phyloP scores from a whole-genome alignment of 140 eudicot genomes.

The Ambrosia hybrid region DNA sequence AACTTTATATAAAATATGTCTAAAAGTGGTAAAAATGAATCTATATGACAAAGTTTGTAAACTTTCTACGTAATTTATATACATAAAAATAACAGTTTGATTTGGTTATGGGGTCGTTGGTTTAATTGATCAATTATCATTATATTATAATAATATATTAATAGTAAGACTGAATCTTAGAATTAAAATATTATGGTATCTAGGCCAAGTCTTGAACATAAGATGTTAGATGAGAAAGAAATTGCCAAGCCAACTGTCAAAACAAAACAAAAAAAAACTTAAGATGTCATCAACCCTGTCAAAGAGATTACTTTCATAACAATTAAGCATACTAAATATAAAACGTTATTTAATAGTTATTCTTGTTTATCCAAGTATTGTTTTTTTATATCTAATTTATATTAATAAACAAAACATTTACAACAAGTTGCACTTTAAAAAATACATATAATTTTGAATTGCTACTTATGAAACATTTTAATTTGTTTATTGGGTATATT shows the following conservation, averaged over 20 bases:
- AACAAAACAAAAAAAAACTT: constrained; percentile 1
- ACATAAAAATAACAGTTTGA: too few species aligned
- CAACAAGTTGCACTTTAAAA: not conserved
- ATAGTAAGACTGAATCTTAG: not conserved
- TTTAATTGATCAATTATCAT: too few species aligned
- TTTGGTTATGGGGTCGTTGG: too few species aligned
- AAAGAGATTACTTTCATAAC: constrained; percentile 17
- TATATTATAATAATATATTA: too few species aligned
- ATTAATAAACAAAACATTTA: not conserved
- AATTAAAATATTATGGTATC: not conserved
- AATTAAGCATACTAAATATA: constrained; percentile 9
- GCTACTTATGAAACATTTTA: not conserved
- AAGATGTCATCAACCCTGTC: constrained; percentile 16
- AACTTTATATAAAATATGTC: too few species aligned
- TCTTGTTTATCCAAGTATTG: not conserved
- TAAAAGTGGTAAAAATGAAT: too few species aligned
- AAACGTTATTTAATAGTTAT: not conserved
- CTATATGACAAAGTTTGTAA: too few species aligned
- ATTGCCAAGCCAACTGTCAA: constrained; percentile 21
- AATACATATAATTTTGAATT: not conserved
- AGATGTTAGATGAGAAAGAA: constrained; percentile 10
- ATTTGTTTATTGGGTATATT: too few species aligned
- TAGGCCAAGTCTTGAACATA: not conserved
- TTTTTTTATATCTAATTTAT: not conserved
- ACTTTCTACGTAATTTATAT: too few species aligned